Percentiles rank a stretch among this genome's conserved stretches.
Evolutionary conservation across 805 yeast genomes (phyloP).

Genomic region (Nakazawaea pomicola): DNA sequence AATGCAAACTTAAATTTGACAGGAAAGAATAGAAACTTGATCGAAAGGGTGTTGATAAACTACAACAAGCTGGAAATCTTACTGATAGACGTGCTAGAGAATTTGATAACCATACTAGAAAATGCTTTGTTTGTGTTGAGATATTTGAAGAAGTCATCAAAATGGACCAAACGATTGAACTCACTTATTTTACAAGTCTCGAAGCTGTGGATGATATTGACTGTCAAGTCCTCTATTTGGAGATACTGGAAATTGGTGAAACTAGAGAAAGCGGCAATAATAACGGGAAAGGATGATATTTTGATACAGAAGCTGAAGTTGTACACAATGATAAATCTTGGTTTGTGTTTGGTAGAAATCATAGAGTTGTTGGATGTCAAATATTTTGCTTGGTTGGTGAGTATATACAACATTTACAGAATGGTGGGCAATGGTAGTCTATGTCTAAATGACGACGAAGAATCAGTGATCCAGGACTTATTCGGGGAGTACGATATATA

Average conservation of each 20-base stretch:
- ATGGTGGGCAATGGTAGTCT: conserved; percentile 12
- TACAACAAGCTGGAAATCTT: conserved; percentile 41
- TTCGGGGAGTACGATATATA: conserved; percentile 2
- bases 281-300: background rate
- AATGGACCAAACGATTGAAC: background rate
- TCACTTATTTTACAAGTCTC: conserved; percentile 3
- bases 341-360: conserved; percentile 10
- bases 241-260: conserved; percentile 11
- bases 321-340: conserved; percentile 9
- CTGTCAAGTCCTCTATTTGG: conserved; percentile 9
- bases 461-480: background rate
- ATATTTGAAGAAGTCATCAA: conserved; percentile 2
- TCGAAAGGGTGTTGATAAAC: conserved; percentile 47
- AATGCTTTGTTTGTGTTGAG: conserved; percentile 5
- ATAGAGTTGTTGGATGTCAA: conserved; percentile 9
- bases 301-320: conserved; percentile 8
- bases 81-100: conserved; percentile 6
- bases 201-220: conserved; percentile 11
- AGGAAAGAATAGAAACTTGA: background rate
- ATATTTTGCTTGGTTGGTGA: conserved; percentile 6
- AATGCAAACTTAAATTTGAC: background rate
- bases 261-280: conserved; percentile 1
- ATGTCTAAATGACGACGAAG: conserved; percentile 9
- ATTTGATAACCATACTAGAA: conserved; percentile 10
- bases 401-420: conserved; percentile 9